phyloP scores from a whole-genome alignment of 345 rosid species.

The Citropsis articulata region DNA sequence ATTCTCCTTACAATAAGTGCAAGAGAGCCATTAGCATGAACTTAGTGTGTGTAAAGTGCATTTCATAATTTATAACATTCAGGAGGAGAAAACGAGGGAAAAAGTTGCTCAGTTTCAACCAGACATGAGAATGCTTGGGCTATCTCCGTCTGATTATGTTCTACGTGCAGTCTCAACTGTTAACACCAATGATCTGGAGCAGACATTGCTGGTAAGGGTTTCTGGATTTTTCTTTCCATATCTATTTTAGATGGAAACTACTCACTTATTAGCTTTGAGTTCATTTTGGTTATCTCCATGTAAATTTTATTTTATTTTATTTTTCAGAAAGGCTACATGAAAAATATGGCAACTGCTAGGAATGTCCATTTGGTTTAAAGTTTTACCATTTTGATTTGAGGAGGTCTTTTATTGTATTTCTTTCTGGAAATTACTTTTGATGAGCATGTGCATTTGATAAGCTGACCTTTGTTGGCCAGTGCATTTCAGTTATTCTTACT shows the following conservation, averaged over 20 bases:
- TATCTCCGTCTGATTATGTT: slow-evolving; percentile 75
- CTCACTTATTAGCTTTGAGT: not conserved
- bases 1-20: not conserved
- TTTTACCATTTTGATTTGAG: not conserved
- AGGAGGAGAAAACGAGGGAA: slow-evolving; percentile 76
- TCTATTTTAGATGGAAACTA: not conserved
- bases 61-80: slow-evolving; percentile 20
- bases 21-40: not conserved
- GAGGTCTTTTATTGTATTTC: not conserved
- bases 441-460: not conserved
- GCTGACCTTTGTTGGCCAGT: not conserved
- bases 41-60: not conserved
- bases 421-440: not conserved
- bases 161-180: slow-evolving; percentile 69
- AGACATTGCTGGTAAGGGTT: slow-evolving; percentile 73
- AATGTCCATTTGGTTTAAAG: not conserved
- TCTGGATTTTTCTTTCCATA: not conserved
- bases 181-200: slow-evolving; percentile 82
- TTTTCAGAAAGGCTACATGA: not conserved
- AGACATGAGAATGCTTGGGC: slow-evolving; percentile 65
- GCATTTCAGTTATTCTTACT: not conserved
- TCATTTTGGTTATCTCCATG: not conserved
- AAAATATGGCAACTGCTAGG: not conserved
- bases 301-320: not conserved
- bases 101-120: slow-evolving; percentile 54